Evolutionary conservation across 164 flowering plant genomes (phyloP).

Genomic region (Aristolochia californica): DNA sequence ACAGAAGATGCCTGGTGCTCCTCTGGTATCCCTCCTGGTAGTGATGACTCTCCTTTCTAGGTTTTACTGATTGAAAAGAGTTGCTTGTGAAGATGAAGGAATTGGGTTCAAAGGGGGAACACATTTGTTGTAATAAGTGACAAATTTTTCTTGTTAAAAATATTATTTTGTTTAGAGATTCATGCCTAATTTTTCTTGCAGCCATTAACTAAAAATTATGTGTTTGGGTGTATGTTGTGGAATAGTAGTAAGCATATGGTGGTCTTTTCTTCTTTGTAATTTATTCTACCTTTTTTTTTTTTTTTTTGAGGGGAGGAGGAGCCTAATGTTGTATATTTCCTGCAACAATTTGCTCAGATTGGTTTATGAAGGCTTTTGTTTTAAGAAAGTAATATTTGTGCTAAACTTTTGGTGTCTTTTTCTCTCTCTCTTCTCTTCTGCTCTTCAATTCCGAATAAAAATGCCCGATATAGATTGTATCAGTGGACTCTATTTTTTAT

Average conservation of each 20-base stretch:
- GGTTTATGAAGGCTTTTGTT: no score
- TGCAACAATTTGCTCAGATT: no score
- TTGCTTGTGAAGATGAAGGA: background rate
- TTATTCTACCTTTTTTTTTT: background rate
- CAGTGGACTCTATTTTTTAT: no score
- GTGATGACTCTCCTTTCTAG: conserved; percentile 24
- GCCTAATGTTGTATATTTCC: no score
- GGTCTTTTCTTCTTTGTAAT: background rate
- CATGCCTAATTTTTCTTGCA: background rate
- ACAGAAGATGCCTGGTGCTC: conserved; percentile 83
- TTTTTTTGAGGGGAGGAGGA: no score
- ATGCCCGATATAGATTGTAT: no score
- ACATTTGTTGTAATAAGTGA: conserved; percentile 12
- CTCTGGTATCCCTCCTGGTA: conserved; percentile 16
- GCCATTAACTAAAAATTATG: background rate
- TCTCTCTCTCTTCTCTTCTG: no score
- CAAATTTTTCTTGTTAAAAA: background rate
- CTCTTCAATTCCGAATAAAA: no score
- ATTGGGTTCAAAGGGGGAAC: conserved; percentile 2
- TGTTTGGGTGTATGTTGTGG: background rate
- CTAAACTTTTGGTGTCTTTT: no score
- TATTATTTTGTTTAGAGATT: background rate
- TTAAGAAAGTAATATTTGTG: no score
- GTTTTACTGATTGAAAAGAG: conserved; percentile 23
- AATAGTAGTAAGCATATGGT: background rate